Evolutionary conservation across 129 eudicot species (phyloP).

Genomic region (Daucus carota): DNA sequence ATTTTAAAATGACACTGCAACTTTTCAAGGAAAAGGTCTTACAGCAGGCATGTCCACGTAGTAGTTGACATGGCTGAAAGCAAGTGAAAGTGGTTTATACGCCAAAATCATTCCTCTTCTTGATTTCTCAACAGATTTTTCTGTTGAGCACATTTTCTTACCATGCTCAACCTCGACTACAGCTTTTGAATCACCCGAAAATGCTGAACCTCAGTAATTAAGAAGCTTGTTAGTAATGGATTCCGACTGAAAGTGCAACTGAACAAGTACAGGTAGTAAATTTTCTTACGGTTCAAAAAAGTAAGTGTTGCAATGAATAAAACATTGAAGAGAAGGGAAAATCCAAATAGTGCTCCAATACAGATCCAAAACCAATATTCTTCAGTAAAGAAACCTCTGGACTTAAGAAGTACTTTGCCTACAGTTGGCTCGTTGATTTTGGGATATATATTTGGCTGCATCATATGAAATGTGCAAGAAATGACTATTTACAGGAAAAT

Average conservation of each 20-base stretch:
- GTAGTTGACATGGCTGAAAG: slow-evolving; percentile 70
- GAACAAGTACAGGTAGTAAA: background rate
- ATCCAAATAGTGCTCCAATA: slow-evolving; percentile 52
- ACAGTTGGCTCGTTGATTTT: slow-evolving; percentile 49
- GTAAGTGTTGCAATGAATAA: slow-evolving; percentile 51
- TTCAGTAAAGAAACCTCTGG: slow-evolving; percentile 53
- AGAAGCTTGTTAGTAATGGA: slow-evolving; percentile 10
- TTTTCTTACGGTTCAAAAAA: slow-evolving; percentile 61
- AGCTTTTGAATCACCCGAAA: slow-evolving; percentile 40
- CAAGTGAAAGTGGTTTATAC: slow-evolving; percentile 67
- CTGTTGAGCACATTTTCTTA: slow-evolving; percentile 15
- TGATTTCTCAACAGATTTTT: slow-evolving; percentile 11
- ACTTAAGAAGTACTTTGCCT: slow-evolving; percentile 56
- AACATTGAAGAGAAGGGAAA: slow-evolving; percentile 63
- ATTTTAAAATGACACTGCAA: background rate
- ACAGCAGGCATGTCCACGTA: slow-evolving; percentile 77
- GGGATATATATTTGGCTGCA: slow-evolving; percentile 54
- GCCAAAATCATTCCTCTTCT: slow-evolving; percentile 79
- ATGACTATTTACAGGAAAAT: background rate
- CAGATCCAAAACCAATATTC: slow-evolving; percentile 69
- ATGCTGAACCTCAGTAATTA: slow-evolving; percentile 35
- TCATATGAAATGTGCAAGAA: slow-evolving; percentile 1
- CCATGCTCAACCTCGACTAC: slow-evolving; percentile 35
- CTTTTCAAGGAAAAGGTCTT: slow-evolving; percentile 22
- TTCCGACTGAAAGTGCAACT: background rate